These are phyloP conservation scores for Pythium volutum DNA, from an alignment of 352 stramenopile genomes.

Conservation along the genomic window DNA sequence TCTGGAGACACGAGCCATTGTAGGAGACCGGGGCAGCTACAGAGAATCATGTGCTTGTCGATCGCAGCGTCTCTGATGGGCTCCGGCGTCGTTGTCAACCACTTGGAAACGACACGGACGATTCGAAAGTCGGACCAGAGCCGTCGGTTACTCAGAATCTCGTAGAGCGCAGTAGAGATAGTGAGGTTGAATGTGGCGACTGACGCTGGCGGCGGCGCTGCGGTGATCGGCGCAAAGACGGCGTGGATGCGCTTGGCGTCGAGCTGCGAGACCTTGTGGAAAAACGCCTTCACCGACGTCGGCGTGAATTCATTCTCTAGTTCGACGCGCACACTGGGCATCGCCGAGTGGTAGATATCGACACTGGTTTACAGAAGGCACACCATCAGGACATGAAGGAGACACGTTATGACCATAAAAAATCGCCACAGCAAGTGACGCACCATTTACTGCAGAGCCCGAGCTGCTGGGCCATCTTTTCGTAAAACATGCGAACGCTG, in stretches of 20 bases:
- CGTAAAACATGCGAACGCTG: conserved; percentile 72
- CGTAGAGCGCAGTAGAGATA: conserved; percentile 52
- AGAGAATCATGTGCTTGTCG: conserved; percentile 44
- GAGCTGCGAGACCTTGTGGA: conserved; percentile 68
- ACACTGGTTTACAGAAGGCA: conserved; percentile 27
- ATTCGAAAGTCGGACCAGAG: conserved; percentile 83
- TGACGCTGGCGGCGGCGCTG: not conserved
- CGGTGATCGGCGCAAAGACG: conserved; percentile 30
- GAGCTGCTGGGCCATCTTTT: conserved; percentile 67
- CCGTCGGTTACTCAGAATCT: conserved; percentile 71
- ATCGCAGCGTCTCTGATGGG: conserved; percentile 34
- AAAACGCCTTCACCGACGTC: conserved; percentile 70
- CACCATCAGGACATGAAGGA: not conserved
- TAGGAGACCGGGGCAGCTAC: conserved; percentile 62
- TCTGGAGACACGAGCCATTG: conserved; percentile 78
- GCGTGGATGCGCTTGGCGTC: conserved; percentile 67
- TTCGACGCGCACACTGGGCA: conserved; percentile 67
- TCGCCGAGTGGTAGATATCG: conserved; percentile 79
- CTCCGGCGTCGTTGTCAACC: conserved; percentile 34
- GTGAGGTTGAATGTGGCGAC: not conserved
- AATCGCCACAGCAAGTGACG: not conserved
- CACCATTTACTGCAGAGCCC: conserved; percentile 66
- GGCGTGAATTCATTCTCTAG: conserved; percentile 78
- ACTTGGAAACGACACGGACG: conserved; percentile 72
- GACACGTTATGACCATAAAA: not conserved